Base-by-base conservation (phyloP, 2,329 filamentous ascomycete genomes). In the Phaeosphaeriaceae sp. region DNA sequence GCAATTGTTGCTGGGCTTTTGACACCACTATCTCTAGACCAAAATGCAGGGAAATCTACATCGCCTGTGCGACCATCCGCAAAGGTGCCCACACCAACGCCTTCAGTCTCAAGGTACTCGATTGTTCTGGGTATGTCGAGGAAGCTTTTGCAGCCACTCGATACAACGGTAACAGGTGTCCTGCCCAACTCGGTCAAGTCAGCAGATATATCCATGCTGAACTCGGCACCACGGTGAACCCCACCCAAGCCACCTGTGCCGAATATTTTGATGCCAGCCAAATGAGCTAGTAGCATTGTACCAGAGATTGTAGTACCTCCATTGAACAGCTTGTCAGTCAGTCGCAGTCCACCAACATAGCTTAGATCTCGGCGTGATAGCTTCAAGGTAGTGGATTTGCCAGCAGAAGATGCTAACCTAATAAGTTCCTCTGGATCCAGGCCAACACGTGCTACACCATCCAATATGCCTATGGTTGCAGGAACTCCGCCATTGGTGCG, bases 81-180 rank as follows among this genome's bases (percentile, higher is more conserved):
- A 76, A 97, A 99, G 2, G 94, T 97, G 3, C 86, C 89, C 1
- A 97, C 92, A 30, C 87, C 82, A 17, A 91, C 92, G 8, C 89
- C 89, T 67, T 87, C 82, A 0, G 86, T 88, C 66, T 88, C 86
- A 3, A 88, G 77, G 61, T 86, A 87, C 76, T 99, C 94, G 4
- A 99, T 80, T 0, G 94, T 99, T 43, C 90, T 83, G 2, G 89
- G 86, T 51, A 97, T 92, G 68, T 99, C 94, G 30, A 99, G 80
- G 73, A 99, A 97, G 54, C 93, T 94, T 77, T 99, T 99, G 77
- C 91, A 95, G 12, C 94, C 94, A 58, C 89, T 91, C 72, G 88
- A 89, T 43, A 99, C 80, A 2, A 99, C 92, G 20, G 92, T 88
- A 43, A 99, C 87, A 9, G 90, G 85, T 6, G 92, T 97, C 49